Conservation (phyloP, 2,329 filamentous ascomycete species). For the Blastomyces emzantsi region DNA sequence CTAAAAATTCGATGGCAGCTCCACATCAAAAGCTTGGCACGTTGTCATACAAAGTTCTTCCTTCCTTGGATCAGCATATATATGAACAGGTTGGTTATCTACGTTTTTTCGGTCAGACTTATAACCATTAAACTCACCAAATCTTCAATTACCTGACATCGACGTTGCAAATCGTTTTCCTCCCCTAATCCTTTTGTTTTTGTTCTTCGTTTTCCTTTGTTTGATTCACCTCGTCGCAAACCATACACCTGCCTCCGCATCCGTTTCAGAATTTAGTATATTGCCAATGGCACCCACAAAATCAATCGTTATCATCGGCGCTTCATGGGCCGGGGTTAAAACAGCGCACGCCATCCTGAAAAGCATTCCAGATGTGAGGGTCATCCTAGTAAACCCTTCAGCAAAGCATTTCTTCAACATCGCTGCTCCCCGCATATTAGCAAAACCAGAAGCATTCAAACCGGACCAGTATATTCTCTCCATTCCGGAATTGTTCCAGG, state of each 20-base stretch:
- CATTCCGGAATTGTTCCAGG: constrained; percentile 42
- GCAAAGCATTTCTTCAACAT: constrained; percentile 46
- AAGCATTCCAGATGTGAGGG: constrained; percentile 26
- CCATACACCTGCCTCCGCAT: neutral
- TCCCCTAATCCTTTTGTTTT: neutral
- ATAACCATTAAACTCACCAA: neutral
- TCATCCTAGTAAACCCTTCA: constrained; percentile 48
- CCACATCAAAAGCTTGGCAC: neutral
- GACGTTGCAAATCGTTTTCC: too few relatives aligned
- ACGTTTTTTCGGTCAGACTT: neutral
- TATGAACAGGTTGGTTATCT: neutral
- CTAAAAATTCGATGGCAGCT: neutral
- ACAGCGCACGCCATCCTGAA: constrained; percentile 9
- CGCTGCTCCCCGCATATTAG: constrained; percentile 46
- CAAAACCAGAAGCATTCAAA: constrained; percentile 41
- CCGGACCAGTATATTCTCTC: constrained; percentile 42
- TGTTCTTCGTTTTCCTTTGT: neutral
- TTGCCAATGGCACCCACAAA: neutral
- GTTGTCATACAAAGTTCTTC: neutral
- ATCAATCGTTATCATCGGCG: constrained; percentile 8
- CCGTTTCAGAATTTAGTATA: neutral
- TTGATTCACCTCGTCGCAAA: neutral
- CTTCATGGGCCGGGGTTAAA: constrained; percentile 8
- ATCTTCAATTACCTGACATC: too few relatives aligned
- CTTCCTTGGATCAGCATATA: neutral